Evolutionary conservation across 2,329 filamentous ascomycete genomes (phyloP).

Genomic region (Fusarium sp.): DNA sequence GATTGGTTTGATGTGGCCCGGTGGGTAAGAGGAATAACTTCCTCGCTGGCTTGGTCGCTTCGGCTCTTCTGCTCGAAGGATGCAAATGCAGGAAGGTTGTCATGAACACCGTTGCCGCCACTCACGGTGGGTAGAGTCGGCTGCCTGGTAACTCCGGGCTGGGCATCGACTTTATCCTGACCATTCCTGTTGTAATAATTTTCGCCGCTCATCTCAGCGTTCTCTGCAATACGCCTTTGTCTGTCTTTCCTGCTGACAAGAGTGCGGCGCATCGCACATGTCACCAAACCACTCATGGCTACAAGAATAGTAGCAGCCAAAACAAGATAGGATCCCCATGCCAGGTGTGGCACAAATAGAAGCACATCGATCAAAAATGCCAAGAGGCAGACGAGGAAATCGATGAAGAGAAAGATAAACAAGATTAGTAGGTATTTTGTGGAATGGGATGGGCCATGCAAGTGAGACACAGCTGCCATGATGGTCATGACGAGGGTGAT

Average conservation of each 20-base stretch:
- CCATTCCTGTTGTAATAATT: slow-evolving; percentile 85
- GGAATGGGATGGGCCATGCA: slow-evolving; percentile 90
- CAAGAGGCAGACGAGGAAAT: slow-evolving; percentile 84
- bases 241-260: slow-evolving; percentile 93
- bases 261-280: slow-evolving; percentile 94
- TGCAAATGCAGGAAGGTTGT: slow-evolving; percentile 68
- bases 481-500: slow-evolving; percentile 87
- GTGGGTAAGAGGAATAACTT: slow-evolving; percentile 77
- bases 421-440: slow-evolving; percentile 87
- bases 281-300: slow-evolving; percentile 83
- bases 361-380: slow-evolving; percentile 95
- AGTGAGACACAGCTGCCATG: slow-evolving; percentile 83
- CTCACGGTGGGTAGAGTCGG: slow-evolving; percentile 71
- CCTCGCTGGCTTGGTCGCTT: slow-evolving; percentile 74
- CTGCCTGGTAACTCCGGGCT: slow-evolving; percentile 61
- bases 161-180: slow-evolving; percentile 62
- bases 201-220: slow-evolving; percentile 96
- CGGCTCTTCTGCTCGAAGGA: slow-evolving; percentile 76
- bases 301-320: slow-evolving; percentile 90
- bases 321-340: slow-evolving; percentile 95
- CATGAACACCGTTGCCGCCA: slow-evolving; percentile 64
- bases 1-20: slow-evolving; percentile 72
- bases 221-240: slow-evolving; percentile 90
- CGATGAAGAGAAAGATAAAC: slow-evolving; percentile 87
- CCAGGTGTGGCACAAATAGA: slow-evolving; percentile 92